A percentile compares a stretch with the other conserved stretches of the same genome.
Conservation (phyloP, 208 protist species). For the Wallacemonas sp. region DNA sequence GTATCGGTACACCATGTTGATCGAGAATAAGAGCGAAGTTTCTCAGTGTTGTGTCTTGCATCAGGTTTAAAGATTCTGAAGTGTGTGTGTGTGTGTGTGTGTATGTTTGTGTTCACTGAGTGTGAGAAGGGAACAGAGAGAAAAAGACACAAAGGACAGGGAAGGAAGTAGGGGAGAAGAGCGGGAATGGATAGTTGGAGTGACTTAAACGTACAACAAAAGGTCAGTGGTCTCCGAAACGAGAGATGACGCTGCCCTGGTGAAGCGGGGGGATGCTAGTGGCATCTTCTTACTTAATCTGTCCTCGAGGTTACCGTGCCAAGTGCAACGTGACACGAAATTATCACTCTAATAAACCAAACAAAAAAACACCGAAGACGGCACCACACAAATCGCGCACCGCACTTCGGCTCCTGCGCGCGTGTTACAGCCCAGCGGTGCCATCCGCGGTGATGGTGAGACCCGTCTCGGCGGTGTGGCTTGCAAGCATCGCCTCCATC, state of each 20-base stretch:
- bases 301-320: too few relatives aligned
- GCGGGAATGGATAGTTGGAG: conserved; percentile 3
- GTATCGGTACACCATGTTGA: not conserved
- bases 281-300: too few relatives aligned
- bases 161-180: not conserved
- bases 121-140: not conserved
- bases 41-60: not conserved
- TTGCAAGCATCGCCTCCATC: conserved; percentile 43
- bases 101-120: too few relatives aligned
- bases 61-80: not conserved
- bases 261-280: too few relatives aligned
- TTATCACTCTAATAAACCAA: too few relatives aligned
- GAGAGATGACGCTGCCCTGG: too few relatives aligned
- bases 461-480: conserved; percentile 30
- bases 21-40: not conserved
- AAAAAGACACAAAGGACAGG: not conserved
- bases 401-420: not conserved
- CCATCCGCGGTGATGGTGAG: conserved; percentile 65
- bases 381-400: too few relatives aligned
- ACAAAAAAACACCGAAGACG: too few relatives aligned
- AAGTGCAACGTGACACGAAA: not conserved
- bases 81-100: too few relatives aligned
- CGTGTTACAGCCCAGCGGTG: not conserved
- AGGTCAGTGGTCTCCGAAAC: too few relatives aligned
- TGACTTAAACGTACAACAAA: too few relatives aligned